These are phyloP conservation scores for Penicillium sp. DNA, from an alignment of 2,329 filamentous ascomycete species.

Conservation along the genomic window DNA sequence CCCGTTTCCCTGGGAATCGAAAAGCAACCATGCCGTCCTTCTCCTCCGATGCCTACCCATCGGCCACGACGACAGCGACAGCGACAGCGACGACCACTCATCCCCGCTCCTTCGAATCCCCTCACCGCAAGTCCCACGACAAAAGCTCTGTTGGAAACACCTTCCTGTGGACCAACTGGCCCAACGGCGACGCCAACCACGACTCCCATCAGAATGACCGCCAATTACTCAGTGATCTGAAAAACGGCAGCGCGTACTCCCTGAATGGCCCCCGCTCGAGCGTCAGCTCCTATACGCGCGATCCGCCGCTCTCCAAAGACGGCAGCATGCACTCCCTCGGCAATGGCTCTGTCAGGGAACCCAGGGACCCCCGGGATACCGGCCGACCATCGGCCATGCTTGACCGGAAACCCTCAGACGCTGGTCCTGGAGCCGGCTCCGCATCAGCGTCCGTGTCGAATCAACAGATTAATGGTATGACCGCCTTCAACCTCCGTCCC, in stretches of 20 bases:
- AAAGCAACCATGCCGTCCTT: slow-evolving; percentile 44
- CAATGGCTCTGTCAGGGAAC: slow-evolving; percentile 39
- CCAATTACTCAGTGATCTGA: slow-evolving; percentile 41
- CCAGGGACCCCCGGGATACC: slow-evolving; percentile 36
- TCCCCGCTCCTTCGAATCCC: slow-evolving; percentile 45
- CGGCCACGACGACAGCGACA: slow-evolving; percentile 23
- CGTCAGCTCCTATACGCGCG: slow-evolving; percentile 48
- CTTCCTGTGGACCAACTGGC: slow-evolving; percentile 52
- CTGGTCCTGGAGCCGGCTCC: slow-evolving; percentile 32
- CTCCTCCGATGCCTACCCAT: slow-evolving; percentile 40
- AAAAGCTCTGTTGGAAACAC: slow-evolving; percentile 50
- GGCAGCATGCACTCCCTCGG: slow-evolving; percentile 55
- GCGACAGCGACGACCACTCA: slow-evolving; percentile 38
- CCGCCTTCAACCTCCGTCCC: slow-evolving; percentile 24
- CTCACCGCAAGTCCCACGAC: slow-evolving; percentile 48
- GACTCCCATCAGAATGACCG: slow-evolving; percentile 46
- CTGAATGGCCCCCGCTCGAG: slow-evolving; percentile 61
- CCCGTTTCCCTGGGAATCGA: slow-evolving; percentile 18
- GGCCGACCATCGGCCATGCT: slow-evolving; percentile 33
- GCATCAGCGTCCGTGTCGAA: slow-evolving; percentile 26
- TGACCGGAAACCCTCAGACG: slow-evolving; percentile 36
- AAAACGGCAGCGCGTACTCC: slow-evolving; percentile 63
- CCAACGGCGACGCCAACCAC: slow-evolving; percentile 47
- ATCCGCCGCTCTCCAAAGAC: slow-evolving; percentile 45
- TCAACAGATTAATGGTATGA: slow-evolving; percentile 34